Conservation (phyloP, 305 asterid species). For the Plantago coronopus region DNA sequence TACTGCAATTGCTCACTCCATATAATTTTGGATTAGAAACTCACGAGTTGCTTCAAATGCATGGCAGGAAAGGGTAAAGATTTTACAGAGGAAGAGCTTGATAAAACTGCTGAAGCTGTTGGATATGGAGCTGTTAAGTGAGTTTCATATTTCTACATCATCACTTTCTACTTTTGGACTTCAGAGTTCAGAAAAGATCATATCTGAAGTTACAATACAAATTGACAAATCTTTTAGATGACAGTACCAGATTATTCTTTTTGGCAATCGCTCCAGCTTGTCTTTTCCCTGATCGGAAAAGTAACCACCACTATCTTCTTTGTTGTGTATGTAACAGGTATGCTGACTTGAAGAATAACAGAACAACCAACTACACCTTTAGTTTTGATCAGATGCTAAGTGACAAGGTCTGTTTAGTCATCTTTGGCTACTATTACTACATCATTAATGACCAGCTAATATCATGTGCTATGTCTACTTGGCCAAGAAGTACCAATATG, state of each 20-base stretch:
- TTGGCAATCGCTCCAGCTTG: background rate
- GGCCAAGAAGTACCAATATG: background rate
- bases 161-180: background rate
- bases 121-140: slow-evolving; percentile 98
- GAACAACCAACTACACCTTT: slow-evolving; percentile 79
- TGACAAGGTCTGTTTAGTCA: slow-evolving; percentile 61
- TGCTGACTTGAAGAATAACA: slow-evolving; percentile 91
- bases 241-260: background rate
- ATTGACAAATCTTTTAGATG: background rate
- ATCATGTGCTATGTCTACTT: background rate
- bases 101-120: slow-evolving; percentile 83
- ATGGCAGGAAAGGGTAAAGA: slow-evolving; percentile 61
- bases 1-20: background rate
- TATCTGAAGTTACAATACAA: background rate
- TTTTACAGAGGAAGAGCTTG: slow-evolving; percentile 85
- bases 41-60: slow-evolving; percentile 17
- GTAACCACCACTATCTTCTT: background rate
- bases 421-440: slow-evolving; percentile 6
- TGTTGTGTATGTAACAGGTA: slow-evolving; percentile 49
- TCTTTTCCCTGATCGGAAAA: background rate
- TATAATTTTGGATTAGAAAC: slow-evolving; percentile 14
- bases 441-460: background rate
- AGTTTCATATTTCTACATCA: slow-evolving; percentile 19
- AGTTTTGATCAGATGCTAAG: slow-evolving; percentile 90
- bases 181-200: background rate